Evolutionary conservation across 495 filamentous ascomycete genomes (phyloP).

Genomic region (Peziza echinospora): DNA sequence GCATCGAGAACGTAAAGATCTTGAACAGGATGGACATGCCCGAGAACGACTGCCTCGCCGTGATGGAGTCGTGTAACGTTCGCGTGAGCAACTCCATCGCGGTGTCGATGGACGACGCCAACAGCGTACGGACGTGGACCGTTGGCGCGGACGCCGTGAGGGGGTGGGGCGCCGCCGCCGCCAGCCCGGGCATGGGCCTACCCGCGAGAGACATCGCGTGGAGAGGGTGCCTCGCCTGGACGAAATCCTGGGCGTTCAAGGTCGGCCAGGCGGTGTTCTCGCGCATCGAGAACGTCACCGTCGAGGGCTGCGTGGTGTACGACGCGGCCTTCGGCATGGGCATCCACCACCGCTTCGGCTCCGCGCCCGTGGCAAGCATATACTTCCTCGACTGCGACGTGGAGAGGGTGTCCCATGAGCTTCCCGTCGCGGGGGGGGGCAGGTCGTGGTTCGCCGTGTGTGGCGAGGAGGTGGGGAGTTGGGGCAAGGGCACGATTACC

Average conservation of each 20-base stretch:
- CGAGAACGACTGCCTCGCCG: conserved; percentile 8
- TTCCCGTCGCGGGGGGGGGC: neutral
- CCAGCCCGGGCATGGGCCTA: neutral
- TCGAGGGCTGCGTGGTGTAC: conserved; percentile 7
- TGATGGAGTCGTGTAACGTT: conserved; percentile 1
- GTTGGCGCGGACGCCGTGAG: neutral
- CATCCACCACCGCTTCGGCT: conserved; percentile 1
- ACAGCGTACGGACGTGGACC: conserved; percentile 4
- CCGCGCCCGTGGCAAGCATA: neutral
- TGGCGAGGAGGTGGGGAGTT: neutral
- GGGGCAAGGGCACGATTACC: too few species aligned
- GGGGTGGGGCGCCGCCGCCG: too few species aligned
- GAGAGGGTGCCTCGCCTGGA: conserved; percentile 5
- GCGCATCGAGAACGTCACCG: conserved; percentile 5
- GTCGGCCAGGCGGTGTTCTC: conserved; percentile 6
- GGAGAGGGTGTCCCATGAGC: neutral
- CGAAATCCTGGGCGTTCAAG: conserved; percentile 9
- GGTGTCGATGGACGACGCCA: conserved; percentile 7
- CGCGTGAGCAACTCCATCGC: conserved; percentile 1
- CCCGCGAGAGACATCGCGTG: neutral
- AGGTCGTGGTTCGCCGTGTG: neutral
- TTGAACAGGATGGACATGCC: conserved; percentile 7
- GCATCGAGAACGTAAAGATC: conserved; percentile 4
- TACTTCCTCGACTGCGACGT: neutral
- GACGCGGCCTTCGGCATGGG: conserved; percentile 6